Conservation (phyloP, 306 rosid genomes). For the Boehmeria nivea region DNA sequence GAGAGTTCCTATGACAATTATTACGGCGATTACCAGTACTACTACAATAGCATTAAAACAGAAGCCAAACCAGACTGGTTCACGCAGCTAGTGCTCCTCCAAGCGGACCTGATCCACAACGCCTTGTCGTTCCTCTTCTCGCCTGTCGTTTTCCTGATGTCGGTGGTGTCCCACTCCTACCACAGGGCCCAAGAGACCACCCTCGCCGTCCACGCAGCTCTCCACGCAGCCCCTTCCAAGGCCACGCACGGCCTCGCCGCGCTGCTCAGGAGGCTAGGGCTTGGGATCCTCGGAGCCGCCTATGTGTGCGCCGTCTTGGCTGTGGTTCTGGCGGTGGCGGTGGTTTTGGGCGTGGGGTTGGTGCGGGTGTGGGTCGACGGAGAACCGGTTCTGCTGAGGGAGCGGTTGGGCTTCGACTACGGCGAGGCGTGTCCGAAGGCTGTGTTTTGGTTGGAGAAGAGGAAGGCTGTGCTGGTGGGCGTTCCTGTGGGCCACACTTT, state of each 20-base stretch:
- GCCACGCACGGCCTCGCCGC: constrained; percentile 17
- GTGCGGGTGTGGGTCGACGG: constrained; percentile 62
- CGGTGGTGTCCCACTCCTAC: constrained; percentile 39
- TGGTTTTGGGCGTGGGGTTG: constrained; percentile 39
- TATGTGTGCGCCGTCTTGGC: constrained; percentile 46
- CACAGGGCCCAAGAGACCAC: constrained; percentile 36
- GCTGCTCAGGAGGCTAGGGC: constrained; percentile 41
- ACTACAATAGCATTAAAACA: background rate
- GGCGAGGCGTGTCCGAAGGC: constrained; percentile 54
- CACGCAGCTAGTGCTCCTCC: constrained; percentile 32
- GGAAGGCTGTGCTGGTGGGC: constrained; percentile 28
- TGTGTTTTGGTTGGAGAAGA: constrained; percentile 22
- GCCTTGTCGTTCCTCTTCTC: constrained; percentile 31
- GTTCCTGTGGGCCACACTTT: constrained; percentile 69
- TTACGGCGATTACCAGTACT: background rate
- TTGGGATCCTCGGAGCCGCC: constrained; percentile 48
- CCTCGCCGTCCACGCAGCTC: constrained; percentile 33
- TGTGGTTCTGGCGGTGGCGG: constrained; percentile 37
- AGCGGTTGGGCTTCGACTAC: constrained; percentile 61
- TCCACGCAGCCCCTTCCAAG: constrained; percentile 29
- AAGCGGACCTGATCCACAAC: constrained; percentile 45
- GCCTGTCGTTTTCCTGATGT: constrained; percentile 32
- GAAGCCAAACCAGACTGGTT: constrained; percentile 35
- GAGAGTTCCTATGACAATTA: background rate
- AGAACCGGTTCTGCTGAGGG: constrained; percentile 53